Evolutionary conservation across 371 early-diverging fungal genomes (phyloP), one percentile per base, ranked within the genome.

Genomic region (Syncephalastrum contaminatum): DNA sequence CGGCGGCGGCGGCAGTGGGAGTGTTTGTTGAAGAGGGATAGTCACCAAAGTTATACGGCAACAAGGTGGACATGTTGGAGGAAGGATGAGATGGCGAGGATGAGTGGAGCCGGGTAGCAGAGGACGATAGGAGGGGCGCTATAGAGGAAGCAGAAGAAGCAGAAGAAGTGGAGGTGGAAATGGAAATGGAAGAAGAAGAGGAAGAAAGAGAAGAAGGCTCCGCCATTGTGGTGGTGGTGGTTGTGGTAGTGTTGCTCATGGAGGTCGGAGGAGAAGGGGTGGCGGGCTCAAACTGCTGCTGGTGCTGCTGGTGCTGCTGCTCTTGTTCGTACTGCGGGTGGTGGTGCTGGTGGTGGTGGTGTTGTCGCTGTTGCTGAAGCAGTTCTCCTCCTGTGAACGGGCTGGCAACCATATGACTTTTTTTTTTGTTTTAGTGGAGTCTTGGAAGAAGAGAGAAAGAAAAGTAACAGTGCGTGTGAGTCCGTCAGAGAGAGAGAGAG

Each of bases 261-360:
- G 53, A 40, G 27, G 19, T 43, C 19, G 55, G 48, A 48, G 46
- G 25, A 41, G 55, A 16, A 40, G 47, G 16, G 13, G 46, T 36
- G 22, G 43, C 40, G 21, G 55, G 48, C 21, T 27, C 53, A 20
- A 8, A 30, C 24, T 16, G 50, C 30, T 20, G 49, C 14, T 48
- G 49, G 2, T 48, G 50, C 16, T 30, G 50, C 24, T 50, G 50
- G 6, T 50, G 50, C 24, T 36, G 50, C 19, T 24, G 50, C 16
- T 16, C 15, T 13, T 27, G 40, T 15, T 51, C 15, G 5, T 40
- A 10, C 22, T 48, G 16, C 10, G 25, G 4, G 1, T 48, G 12
- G 3, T 25, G 21, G 12, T 48, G 8, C 7, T 30, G 36, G 2
- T 30, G 6, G 5, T 30, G 48, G 13, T 24, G 12, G 22, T 48